Evolutionary conservation across 176 grass and related monocot genomes (phyloP), one percentile per base, ranked within the genome.

Genomic region (Paspalum vaginatum): DNA sequence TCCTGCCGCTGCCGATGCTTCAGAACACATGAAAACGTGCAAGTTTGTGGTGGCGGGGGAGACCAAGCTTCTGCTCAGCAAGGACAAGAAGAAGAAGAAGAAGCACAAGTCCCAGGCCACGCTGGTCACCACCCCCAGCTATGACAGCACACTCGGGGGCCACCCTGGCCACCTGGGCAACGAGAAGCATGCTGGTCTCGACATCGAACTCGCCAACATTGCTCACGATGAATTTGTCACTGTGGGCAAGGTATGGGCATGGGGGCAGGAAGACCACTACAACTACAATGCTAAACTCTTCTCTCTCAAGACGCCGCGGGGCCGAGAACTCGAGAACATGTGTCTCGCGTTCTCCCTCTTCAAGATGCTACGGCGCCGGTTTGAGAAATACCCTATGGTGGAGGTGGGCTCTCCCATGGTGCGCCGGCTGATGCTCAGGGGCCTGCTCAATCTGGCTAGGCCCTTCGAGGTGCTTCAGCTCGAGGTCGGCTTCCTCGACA

Each of bases 321-420:
- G 32, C 32, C 2, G 3, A 32, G 27, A 39, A 0, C 61, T 67
- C 1, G 27, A 39, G 61, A 17, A 63, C 26, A 3, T 72, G 5
- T 81, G 79, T 43, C 12, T 81, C 25, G 49, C 79, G 9, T 81
- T 81, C 18, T 10, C 79, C 37, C 20, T 81, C n/a, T 81, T 81
- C 43, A 81, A 81, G 67, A 5, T 81, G 12, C 20, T 81, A 41
- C 67, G 67, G 11, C 79, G 79, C 26, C 42, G 26, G 26, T 72
- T 81, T 11, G 79, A 81, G 79, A 56, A 81, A 13, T 81, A 81
- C 68, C 67, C 79, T 6, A 81, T 70, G 65, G 65, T 39, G 4
- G 78, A 81, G 65, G 78, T 57, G 0, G 65, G 78, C 21, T 4
- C 78, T 0, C 0, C 1, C 11, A 61, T 61, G 67, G 18, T 55